These are phyloP conservation scores for Rhizophlyctis rosea DNA, from an alignment of 192 early-diverging fungal species.

Conservation along the genomic window DNA sequence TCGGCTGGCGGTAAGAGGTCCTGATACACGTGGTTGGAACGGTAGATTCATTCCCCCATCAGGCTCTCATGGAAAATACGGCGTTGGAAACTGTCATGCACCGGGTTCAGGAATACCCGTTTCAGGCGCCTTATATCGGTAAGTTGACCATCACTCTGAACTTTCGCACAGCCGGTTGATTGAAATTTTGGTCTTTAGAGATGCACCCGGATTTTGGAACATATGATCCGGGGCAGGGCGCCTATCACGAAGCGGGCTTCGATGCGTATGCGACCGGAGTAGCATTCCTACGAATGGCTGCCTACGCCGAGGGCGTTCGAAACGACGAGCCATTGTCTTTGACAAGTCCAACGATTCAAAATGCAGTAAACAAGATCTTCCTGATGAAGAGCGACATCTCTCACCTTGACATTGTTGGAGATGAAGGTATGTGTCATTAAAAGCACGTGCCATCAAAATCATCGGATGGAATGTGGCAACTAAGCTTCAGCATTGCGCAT, in stretches of 20 bases:
- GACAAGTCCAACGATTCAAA: not conserved
- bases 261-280: constrained; percentile 90
- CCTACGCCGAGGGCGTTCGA: not conserved
- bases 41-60: no score
- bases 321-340: constrained; percentile 7
- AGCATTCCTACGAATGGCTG: constrained; percentile 64
- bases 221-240: constrained; percentile 25
- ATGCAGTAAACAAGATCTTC: constrained; percentile 54
- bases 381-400: constrained; percentile 66
- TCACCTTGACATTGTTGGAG: constrained; percentile 55
- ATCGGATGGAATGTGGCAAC: not conserved
- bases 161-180: constrained; percentile 2
- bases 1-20: constrained; percentile 41
- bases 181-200: constrained; percentile 16
- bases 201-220: constrained; percentile 34
- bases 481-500: not conserved
- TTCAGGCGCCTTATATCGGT: constrained; percentile 56
- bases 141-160: not conserved
- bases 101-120: constrained; percentile 39
- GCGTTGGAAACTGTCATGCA: constrained; percentile 43
- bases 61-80: constrained; percentile 25
- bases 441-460: no score
- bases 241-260: constrained; percentile 87
- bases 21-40: no score
- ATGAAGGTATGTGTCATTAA: constrained; percentile 35